Base-by-base conservation (phyloP, 257 asterid species). In the Jasminum sambac region DNA sequence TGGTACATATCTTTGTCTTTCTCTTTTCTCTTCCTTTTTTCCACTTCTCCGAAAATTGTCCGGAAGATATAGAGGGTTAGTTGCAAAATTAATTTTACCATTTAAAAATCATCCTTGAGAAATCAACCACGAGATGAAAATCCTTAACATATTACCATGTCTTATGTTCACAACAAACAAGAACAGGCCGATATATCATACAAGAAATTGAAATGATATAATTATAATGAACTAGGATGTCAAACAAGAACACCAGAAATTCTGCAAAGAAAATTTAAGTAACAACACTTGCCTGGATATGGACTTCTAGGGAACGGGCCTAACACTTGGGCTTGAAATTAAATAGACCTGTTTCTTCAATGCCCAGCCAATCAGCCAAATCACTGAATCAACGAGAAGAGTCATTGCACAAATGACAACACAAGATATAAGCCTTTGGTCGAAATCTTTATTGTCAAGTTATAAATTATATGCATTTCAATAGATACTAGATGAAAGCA, bases 281-380 rank as follows among this genome's bases (percentile, higher is more conserved):
- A 64, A 63, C 52, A 76, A 55, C 36, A 82, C 92, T 80, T 85
- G 80, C 99, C 99, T 94, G 99, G 82, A 94, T 94, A 85, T 94
- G 99, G 80, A 94, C 99, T 88, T 94, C 99, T 67, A 94, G 99
- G 99, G 98, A 76, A 94, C 99, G 59, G 99, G 99, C 87, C 99
- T 85, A 74, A 94, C 99, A 83, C 99, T 94, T 94, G 40, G 99
- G 99, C 88, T 94, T 94, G 84, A 89, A 94, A 82, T 94, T 94
- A 85, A 91, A 94, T 66, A 94, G 86, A 61, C 99, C 99, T 78
- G 42, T 81, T 82, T 94, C 98, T 74, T 88, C 95, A 61, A 91
- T 98, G 74, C 99, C 99, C 82, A 94, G 82, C 99, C 99, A 94
- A 80, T 91, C 96, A 75, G 85, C 99, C 88, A 94, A 91, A 81